Base-by-base conservation (phyloP, 306 rosid genomes). In the Lagenaria siceraria region DNA sequence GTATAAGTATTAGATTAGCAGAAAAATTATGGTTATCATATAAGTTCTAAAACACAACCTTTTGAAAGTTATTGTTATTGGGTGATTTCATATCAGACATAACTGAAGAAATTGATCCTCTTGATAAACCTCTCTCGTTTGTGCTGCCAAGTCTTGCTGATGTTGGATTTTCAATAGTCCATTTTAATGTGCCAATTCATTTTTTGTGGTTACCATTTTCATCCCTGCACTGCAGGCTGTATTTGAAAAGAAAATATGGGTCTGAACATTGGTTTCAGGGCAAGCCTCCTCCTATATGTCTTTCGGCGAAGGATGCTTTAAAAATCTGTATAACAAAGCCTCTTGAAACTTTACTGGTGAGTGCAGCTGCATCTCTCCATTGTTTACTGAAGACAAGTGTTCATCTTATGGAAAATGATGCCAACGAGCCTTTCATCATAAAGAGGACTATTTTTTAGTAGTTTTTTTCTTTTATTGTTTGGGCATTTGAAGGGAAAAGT, bases 251-350 rank as follows among this genome's bases (percentile, higher is more conserved):
- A 4, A 91, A 86, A 80, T 90, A 79, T 75, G 93, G 86, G 36
- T 81, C 85, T 77, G 93, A 89, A 77, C 80, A 81, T 36, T 90
- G 95, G 95, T 89, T 92, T 82, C 90, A 82, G 64, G 81, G 84
- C 22, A 84, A 78, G 75, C 77, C 81, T 53, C 78, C 77, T 22
- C 10, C 58, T 74, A 82, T 83, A 75, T 81, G 86, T 83, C 61
- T 86, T 78, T 86, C 97, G 43, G 79, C 84, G 40, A 92, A 90
- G 86, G 98, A 95, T 54, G 96, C 97, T 68, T 84, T 95, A 4
- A 90, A 90, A 78, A 78, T 77, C 46, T 89, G 87, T 76, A 62
- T 90, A 31, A 52, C 68, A 10, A 69, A 83, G 77, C 83, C 92
- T 74, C 93, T 95, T 78, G 90, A 92, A 86, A 81, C 79, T 74